A percentile compares a stretch with the other conserved stretches of the same genome.
phyloP scores from a whole-genome alignment of 805 yeast species.

The Yarrowia sp. region DNA sequence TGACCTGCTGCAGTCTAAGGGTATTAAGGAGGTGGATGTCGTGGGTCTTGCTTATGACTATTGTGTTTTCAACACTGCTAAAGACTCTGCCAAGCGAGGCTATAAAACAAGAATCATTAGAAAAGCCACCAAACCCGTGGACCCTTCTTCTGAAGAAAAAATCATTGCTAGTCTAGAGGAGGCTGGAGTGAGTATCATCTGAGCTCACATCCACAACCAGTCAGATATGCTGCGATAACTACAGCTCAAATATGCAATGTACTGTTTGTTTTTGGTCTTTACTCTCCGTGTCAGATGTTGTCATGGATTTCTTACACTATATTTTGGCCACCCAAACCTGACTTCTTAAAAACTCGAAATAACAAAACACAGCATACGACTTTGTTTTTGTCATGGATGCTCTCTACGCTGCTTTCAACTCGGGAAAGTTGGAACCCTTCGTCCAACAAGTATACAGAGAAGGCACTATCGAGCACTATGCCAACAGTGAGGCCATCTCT shows the following conservation, averaged over 20 bases:
- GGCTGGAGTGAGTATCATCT: not conserved
- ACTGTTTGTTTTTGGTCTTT: not conserved
- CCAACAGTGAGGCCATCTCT: not conserved
- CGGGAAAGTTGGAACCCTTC: not conserved
- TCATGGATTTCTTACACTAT: not conserved
- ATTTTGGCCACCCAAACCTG: no score
- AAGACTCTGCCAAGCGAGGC: slow-evolving; percentile 61
- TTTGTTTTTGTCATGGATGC: not conserved
- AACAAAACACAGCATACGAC: not conserved
- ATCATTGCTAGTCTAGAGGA: not conserved
- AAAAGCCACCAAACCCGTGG: not conserved
- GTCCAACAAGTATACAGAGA: slow-evolving; percentile 3
- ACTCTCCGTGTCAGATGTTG: not conserved
- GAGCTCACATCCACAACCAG: no score
- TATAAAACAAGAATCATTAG: slow-evolving; percentile 54
- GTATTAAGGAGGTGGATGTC: slow-evolving; percentile 59
- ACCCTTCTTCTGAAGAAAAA: not conserved
- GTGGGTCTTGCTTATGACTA: slow-evolving; percentile 86
- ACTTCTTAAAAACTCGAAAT: no score
- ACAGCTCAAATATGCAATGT: not conserved
- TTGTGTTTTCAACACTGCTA: slow-evolving; percentile 77
- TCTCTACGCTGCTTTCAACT: slow-evolving; percentile 7
- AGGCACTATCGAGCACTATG: not conserved
- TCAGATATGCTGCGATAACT: not conserved
- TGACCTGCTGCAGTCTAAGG: slow-evolving; percentile 44